Evolutionary conservation across 1,284 basidiomycete genomes (phyloP), one percentile per base, ranked within the genome.

Genomic region (Ceraceosorus guamensis): DNA sequence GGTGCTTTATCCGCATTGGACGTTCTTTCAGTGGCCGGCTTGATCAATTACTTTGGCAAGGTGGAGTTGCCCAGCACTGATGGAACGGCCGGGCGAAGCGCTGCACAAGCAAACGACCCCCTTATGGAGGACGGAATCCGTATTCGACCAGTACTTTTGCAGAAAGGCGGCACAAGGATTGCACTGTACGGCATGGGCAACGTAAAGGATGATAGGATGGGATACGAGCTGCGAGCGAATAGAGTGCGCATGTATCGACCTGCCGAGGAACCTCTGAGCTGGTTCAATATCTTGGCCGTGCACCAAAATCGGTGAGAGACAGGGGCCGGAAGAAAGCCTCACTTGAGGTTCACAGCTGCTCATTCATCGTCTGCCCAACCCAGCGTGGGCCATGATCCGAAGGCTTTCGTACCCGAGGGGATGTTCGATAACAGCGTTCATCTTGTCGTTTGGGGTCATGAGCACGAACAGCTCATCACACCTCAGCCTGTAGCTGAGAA

Each of bases 1-100:
- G 95, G 93, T 5, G 92, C 93, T 0, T 82, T 99, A 0, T 95
- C 90, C 63, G 91, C 93, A 0, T 83, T 99, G 6, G 93, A 99
- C 73, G 82, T 98, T 48, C 84, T 98, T 4, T 92, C 92, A 1
- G 91, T 91, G 3, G 86, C 89, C 0, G 95, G 93, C 4, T 82
- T 98, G 13, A 79, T 99, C 65, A 99, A 97, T 77, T 98, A 97
- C 78, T 97, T 98, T 82, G 95, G 93, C 50, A 93, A 95, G 76
- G 75, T 81, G 52, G 81, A 83, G 60, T 71, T 84, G 0, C 76
- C 78, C 0, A 57, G 62, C 2, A 58, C 63, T 48, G 62, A 67
- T 11, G 59, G 57, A 3, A 53, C 55, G 2, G 64, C 56, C 6
- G 57, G 35, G 2, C 43, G 53, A 31, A 55, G 60, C 18, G 81